Percentiles rank a stretch among this genome's conserved stretches.
Conservation (phyloP, 148 eudicot species). For the Talinum fruticosum region DNA sequence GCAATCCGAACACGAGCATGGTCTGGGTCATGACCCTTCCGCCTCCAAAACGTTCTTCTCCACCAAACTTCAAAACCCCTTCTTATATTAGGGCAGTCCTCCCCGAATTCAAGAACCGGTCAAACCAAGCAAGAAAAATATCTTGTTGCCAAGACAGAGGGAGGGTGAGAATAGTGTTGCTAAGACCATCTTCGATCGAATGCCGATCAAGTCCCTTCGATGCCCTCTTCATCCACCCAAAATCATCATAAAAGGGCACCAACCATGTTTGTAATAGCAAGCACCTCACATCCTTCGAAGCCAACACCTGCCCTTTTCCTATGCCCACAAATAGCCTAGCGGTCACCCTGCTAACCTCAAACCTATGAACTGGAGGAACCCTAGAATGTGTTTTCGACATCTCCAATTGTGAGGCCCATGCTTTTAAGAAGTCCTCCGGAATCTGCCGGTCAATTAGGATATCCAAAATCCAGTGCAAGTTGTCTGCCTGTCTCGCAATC, state of each 20-base stretch:
- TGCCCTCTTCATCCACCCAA: constrained; percentile 95
- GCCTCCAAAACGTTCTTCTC: constrained; percentile 87
- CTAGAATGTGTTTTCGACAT: constrained; percentile 69
- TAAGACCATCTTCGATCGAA: constrained; percentile 81
- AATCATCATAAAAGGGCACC: constrained; percentile 88
- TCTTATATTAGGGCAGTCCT: constrained; percentile 89
- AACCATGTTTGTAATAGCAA: constrained; percentile 81
- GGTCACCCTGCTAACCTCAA: constrained; percentile 79
- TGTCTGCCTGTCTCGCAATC: constrained; percentile 81
- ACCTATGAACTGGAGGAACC: constrained; percentile 71
- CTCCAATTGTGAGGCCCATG: constrained; percentile 70
- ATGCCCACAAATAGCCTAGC: constrained; percentile 82
- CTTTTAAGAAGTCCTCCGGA: constrained; percentile 68
- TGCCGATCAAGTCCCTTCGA: constrained; percentile 81
- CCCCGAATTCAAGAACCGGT: constrained; percentile 82
- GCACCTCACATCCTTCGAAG: constrained; percentile 73
- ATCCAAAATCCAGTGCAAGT: constrained; percentile 83
- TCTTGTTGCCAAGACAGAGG: constrained; percentile 94
- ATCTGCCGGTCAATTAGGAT: constrained; percentile 78
- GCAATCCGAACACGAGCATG: constrained; percentile 43
- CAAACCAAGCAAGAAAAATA: constrained; percentile 86
- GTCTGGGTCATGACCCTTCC: constrained; percentile 47
- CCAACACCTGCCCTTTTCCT: constrained; percentile 82
- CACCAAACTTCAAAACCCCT: constrained; percentile 96
- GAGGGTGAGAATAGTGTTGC: constrained; percentile 77